These are phyloP conservation scores for Tricholoma terreum DNA, from an alignment of 768 basidiomycete genomes.

Conservation along the genomic window DNA sequence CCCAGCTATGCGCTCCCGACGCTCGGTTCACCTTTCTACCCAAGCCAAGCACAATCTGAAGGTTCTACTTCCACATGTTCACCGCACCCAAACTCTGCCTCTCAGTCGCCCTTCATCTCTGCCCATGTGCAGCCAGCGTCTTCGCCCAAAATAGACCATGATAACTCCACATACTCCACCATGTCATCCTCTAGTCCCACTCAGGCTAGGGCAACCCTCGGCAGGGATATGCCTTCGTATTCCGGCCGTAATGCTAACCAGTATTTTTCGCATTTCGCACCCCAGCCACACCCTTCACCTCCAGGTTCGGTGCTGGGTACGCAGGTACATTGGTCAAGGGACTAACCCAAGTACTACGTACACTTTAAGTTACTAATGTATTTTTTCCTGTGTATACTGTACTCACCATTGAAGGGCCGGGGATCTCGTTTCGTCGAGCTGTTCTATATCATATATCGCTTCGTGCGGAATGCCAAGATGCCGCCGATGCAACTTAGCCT, in stretches of 20 bases:
- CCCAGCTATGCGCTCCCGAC: constrained; percentile 44
- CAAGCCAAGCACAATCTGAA: constrained; percentile 33
- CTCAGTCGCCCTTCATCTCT: constrained; percentile 24
- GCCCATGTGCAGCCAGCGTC: constrained; percentile 25
- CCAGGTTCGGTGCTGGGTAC: background rate
- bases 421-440: background rate
- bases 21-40: constrained; percentile 57
- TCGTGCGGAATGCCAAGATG: no score
- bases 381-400: background rate
- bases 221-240: background rate
- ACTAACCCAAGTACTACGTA: background rate
- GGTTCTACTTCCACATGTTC: constrained; percentile 29
- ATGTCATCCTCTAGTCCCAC: background rate
- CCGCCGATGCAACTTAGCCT: no score
- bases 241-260: constrained; percentile 15
- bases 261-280: constrained; percentile 4
- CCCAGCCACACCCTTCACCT: background rate
- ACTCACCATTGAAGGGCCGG: background rate
- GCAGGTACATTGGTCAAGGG: background rate
- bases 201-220: background rate
- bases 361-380: background rate
- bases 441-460: background rate
- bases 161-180: constrained; percentile 6
- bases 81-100: constrained; percentile 13
- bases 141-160: constrained; percentile 1